Evolutionary conservation across 805 yeast species (phyloP), one percentile per base, ranked within the genome.

Genomic region (Barnettozyma sp.): DNA sequence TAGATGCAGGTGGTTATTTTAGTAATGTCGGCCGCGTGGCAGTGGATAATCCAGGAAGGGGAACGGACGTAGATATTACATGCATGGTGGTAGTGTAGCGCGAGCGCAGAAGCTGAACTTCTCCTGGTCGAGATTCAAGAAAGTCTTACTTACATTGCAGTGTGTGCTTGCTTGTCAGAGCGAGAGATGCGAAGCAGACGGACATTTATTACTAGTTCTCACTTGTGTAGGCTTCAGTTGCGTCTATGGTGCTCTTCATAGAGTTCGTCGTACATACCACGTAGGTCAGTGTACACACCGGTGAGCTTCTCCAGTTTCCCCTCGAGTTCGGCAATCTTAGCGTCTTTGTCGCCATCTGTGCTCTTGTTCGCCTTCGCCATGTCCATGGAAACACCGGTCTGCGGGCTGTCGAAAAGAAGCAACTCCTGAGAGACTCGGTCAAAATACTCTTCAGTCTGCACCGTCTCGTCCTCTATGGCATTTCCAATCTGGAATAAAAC

Each of bases 191-290:
- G n/a, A n/a, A n/a, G n/a, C n/a, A n/a, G n/a, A n/a, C n/a, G n/a
- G n/a, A n/a, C n/a, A n/a, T n/a, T n/a, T n/a, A n/a, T n/a, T n/a
- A n/a, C n/a, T n/a, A n/a, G n/a, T n/a, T n/a, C n/a, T 22, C 24
- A 9, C 12, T 22, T 22, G 12, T 25, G 15, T 9, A 25, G 11
- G 13, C 14, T 25, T 8, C 7, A 7, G 13, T 9, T 25, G 12
- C 13, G 20, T 9, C 26, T 35, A 4, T 23, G 55, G 46, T 75
- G 77, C 39, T 76, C 76, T 15, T 60, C 55, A 42, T 65, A 68
- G 44, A 79, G 60, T 39, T 70, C 72, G 45, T 78, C 82, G 50
- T 81, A 78, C 60, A 73, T 70, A 19, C 60, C 58, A 54, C 78
- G 69, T 42, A 81, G 56, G 21, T 76, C 77, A 10, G 62, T 59